These are phyloP conservation scores for Phanerochaete carnosa DNA, from an alignment of 768 basidiomycete genomes.

Conservation along the genomic window DNA sequence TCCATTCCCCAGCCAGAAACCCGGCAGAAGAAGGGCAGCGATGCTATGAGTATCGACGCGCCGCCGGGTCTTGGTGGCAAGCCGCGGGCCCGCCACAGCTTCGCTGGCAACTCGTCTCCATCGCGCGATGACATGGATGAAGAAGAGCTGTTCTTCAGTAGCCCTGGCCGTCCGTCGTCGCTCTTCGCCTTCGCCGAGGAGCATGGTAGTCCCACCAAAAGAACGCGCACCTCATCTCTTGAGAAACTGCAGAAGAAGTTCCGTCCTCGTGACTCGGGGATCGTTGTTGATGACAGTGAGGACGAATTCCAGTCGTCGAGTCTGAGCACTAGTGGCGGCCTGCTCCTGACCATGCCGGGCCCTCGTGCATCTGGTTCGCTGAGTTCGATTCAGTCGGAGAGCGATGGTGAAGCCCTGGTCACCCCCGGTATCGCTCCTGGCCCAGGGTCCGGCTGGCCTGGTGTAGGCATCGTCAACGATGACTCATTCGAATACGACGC, in stretches of 20 bases:
- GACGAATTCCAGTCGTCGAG: constrained; percentile 8
- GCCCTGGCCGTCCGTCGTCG: constrained; percentile 43
- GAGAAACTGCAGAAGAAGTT: constrained; percentile 59
- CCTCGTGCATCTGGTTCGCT: constrained; percentile 58
- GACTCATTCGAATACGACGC: constrained; percentile 38
- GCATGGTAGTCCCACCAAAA: constrained; percentile 54
- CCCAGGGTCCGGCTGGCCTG: constrained; percentile 61
- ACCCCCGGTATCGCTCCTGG: constrained; percentile 63
- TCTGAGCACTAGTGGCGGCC: constrained; percentile 4
- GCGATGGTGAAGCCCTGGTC: constrained; percentile 61
- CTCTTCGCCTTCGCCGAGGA: constrained; percentile 54
- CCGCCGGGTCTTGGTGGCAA: constrained; percentile 11
- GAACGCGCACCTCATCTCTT: constrained; percentile 21
- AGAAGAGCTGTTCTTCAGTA: constrained; percentile 28
- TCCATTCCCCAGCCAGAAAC: constrained; percentile 30
- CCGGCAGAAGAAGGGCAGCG: constrained; percentile 13
- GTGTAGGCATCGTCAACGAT: constrained; percentile 26
- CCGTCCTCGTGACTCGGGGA: constrained; percentile 65
- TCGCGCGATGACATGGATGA: constrained; percentile 20
- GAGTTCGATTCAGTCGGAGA: constrained; percentile 56
- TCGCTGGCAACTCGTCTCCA: constrained; percentile 39
- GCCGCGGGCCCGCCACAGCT: constrained; percentile 57
- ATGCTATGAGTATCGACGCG: constrained; percentile 10
- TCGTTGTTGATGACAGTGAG: constrained; percentile 46
- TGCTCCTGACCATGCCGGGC: constrained; percentile 31